phyloP scores from a whole-genome alignment of 441 rosid species.

The Erysimum cheiri region DNA sequence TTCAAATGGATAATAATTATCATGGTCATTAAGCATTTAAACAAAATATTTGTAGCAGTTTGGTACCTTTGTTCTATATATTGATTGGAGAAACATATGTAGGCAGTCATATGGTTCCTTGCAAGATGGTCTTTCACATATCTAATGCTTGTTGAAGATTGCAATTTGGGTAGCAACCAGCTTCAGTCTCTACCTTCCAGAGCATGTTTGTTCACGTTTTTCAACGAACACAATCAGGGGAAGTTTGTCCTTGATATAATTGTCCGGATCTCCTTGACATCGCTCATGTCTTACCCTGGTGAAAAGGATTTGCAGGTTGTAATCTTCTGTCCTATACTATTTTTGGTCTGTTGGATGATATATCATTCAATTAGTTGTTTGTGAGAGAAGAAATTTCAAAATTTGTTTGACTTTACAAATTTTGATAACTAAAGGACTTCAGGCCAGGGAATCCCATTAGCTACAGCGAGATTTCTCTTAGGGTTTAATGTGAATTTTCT shows the following conservation, averaged over 20 bases:
- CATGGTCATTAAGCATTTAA: constrained; percentile 11
- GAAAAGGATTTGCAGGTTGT: constrained; percentile 94
- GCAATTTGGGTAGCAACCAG: constrained; percentile 56
- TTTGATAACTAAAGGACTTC: constrained; percentile 24
- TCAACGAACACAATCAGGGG: constrained; percentile 86
- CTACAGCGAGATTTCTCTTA: constrained; percentile 9
- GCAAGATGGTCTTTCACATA: constrained; percentile 93
- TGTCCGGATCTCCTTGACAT: constrained; percentile 74
- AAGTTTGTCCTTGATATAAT: constrained; percentile 80
- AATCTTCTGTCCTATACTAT: constrained; percentile 18
- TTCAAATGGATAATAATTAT: constrained; percentile 17
- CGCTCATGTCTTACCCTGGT: constrained; percentile 92
- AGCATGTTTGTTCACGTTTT: constrained; percentile 67
- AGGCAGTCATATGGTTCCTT: constrained; percentile 98
- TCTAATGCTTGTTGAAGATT: constrained; percentile 70
- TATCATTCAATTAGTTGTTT: constrained; percentile 22
- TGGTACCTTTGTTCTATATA: constrained; percentile 30
- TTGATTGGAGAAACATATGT: constrained; percentile 45
- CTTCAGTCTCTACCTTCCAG: constrained; percentile 62
- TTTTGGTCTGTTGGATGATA: constrained; percentile 15
- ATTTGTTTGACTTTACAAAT: constrained; percentile 19
- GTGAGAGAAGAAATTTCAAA: constrained; percentile 22
- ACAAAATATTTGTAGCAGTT: constrained; percentile 20
- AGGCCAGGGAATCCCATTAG: constrained; percentile 26
- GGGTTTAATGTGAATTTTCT: constrained; percentile 16